A percentile compares a stretch with the other conserved stretches of the same genome.
Conservation (phyloP, 2,329 filamentous ascomycete species). For the Leptosphaerulina australis region DNA sequence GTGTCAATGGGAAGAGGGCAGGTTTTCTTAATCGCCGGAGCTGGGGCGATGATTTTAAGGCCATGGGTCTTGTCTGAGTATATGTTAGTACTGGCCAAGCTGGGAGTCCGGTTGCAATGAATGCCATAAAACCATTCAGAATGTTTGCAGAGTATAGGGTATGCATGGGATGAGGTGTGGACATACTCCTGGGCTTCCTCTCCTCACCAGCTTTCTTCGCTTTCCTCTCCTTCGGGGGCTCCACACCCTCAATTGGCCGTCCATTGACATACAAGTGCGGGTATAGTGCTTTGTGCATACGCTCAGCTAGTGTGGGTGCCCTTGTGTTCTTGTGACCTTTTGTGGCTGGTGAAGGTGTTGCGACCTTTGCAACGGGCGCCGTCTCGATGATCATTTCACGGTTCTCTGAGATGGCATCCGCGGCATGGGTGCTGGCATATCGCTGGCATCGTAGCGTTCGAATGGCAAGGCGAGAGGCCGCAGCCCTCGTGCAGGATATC, state of each 20-base stretch:
- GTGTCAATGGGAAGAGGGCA: slow-evolving; percentile 71
- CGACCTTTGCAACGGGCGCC: slow-evolving; percentile 5
- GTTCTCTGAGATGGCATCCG: slow-evolving; percentile 11
- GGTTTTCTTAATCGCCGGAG: slow-evolving; percentile 60
- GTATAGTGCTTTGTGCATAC: slow-evolving; percentile 31
- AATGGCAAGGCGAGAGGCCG: slow-evolving; percentile 29
- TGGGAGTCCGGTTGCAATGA: not conserved
- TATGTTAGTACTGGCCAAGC: slow-evolving; percentile 6
- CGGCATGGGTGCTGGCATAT: slow-evolving; percentile 29
- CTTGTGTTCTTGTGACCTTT: not conserved
- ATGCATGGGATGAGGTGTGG: not conserved
- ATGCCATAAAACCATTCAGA: too few relatives aligned
- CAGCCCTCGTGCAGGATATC: slow-evolving; percentile 64
- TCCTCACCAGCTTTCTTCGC: not conserved
- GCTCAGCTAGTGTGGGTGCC: slow-evolving; percentile 17
- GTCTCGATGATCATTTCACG: slow-evolving; percentile 18
- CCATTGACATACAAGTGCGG: slow-evolving; percentile 20
- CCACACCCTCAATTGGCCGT: slow-evolving; percentile 3
- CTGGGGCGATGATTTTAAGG: slow-evolving; percentile 57
- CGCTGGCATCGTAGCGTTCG: slow-evolving; percentile 26
- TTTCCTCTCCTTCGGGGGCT: slow-evolving; percentile 5
- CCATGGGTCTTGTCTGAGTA: slow-evolving; percentile 35
- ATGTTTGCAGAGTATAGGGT: not conserved
- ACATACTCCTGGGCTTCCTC: slow-evolving; percentile 20
- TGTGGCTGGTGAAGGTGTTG: not conserved